Conservation (phyloP, 495 filamentous ascomycete genomes). For the Hypoxylon crocopeplum region DNA sequence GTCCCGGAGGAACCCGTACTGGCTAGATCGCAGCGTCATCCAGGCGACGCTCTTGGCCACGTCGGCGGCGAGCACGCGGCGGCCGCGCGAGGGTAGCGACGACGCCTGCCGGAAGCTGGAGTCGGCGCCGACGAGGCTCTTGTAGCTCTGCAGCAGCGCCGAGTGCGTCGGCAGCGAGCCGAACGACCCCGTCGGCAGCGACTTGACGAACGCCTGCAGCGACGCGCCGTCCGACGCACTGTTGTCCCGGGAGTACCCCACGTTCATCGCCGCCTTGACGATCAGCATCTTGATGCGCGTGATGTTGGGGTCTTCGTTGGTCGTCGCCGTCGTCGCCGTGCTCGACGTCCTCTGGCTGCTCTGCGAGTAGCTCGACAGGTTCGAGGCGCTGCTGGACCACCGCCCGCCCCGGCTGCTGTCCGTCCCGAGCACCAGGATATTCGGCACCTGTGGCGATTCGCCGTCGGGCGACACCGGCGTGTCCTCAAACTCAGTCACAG, state of each 20-base stretch:
- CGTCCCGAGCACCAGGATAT: slow-evolving; percentile 85
- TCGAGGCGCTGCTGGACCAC: slow-evolving; percentile 80
- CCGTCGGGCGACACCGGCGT: slow-evolving; percentile 76
- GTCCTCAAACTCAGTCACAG: slow-evolving; percentile 93
- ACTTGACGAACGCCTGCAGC: slow-evolving; percentile 74
- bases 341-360: slow-evolving; percentile 75
- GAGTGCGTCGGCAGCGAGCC: slow-evolving; percentile 73
- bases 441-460: slow-evolving; percentile 73
- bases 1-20: slow-evolving; percentile 78
- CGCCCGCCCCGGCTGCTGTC: slow-evolving; percentile 55
- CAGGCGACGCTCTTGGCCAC: slow-evolving; percentile 76
- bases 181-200: slow-evolving; percentile 78
- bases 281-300: slow-evolving; percentile 76
- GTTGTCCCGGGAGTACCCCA: slow-evolving; percentile 79
- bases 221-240: slow-evolving; percentile 36
- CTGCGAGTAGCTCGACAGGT: slow-evolving; percentile 75
- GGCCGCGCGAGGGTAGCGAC: slow-evolving; percentile 58
- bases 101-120: slow-evolving; percentile 65
- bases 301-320: slow-evolving; percentile 74
- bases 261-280: slow-evolving; percentile 80
- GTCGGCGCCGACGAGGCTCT: slow-evolving; percentile 74
- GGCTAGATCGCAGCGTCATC: slow-evolving; percentile 62
- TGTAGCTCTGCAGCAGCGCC: slow-evolving; percentile 75
- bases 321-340: slow-evolving; percentile 71
- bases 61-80: slow-evolving; percentile 69